Base-by-base conservation (phyloP, 306 rosid genomes). In the Quercus agrifolia region DNA sequence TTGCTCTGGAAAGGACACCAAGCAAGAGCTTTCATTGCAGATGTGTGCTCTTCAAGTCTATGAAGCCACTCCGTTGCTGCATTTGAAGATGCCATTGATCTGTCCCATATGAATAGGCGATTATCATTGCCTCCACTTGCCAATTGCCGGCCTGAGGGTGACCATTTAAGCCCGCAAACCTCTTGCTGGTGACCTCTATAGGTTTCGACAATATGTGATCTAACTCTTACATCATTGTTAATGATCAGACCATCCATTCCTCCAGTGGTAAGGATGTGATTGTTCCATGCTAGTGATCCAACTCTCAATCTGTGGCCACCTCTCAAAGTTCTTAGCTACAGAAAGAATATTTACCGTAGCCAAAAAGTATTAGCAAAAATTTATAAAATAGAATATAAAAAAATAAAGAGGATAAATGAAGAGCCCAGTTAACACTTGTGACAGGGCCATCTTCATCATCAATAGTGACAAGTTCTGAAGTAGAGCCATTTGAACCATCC, bases 101-200 rank as follows among this genome's bases (percentile, higher is more conserved):
- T 78, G 73, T 88, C 89, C 89, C 89, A 85, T 6, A 88, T 85
- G 73, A 85, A 77, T 81, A 86, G 79, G n/a, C 79, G 85, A 80
- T 88, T 85, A 59, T 86, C 91, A 5, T 83, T 88, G 12, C 91
- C 91, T 52, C 88, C 91, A 23, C 87, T 85, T 0, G 91, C 91
- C 77, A 88, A 63, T 75, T 88, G 89, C 57, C 81, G 85, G 2
- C 91, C 88, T 20, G 91, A 81, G 19, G 68, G 78, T 18, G 98
- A 93, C 97, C 97, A 93, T 76, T 89, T 93, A 5, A 91, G 91
- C 8, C 97, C 90, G 79, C 97, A 93, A 0, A 91, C 92, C 70
- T 93, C 96, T 78, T 88, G 97, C 14, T 74, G 86, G 61, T 93
- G 97, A 1, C 96, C 97, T 73, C 88, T 81, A 80, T 91, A 93